phyloP scores from a whole-genome alignment of 2,329 filamentous ascomycete genomes.

The Arthrinium phaeospermum region DNA sequence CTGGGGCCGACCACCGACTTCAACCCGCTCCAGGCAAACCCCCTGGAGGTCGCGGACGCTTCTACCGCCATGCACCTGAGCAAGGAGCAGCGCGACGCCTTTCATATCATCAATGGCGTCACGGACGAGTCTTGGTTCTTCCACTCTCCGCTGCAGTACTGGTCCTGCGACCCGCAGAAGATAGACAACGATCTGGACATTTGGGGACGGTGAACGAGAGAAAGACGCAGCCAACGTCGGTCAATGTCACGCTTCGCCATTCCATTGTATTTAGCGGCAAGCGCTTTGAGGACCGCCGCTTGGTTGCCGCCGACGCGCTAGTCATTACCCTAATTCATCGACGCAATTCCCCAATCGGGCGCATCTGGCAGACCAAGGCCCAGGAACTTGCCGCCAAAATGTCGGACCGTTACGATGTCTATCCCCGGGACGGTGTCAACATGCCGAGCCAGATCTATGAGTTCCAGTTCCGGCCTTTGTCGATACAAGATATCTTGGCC shows the following conservation, averaged over 20 bases:
- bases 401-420: slow-evolving; percentile 66
- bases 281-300: slow-evolving; percentile 68
- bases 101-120: slow-evolving; percentile 65
- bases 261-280: slow-evolving; percentile 87
- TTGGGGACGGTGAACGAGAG: slow-evolving; percentile 71
- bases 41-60: slow-evolving; percentile 35
- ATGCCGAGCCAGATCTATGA: slow-evolving; percentile 70
- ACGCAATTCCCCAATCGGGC: slow-evolving; percentile 66
- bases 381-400: slow-evolving; percentile 55
- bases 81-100: slow-evolving; percentile 54
- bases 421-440: slow-evolving; percentile 57
- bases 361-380: slow-evolving; percentile 68
- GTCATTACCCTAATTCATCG: slow-evolving; percentile 79
- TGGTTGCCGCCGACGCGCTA: slow-evolving; percentile 76
- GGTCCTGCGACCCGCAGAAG: slow-evolving; percentile 67
- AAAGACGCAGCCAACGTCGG: slow-evolving; percentile 65
- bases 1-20: slow-evolving; percentile 66
- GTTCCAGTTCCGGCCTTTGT: slow-evolving; percentile 79
- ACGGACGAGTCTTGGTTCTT: slow-evolving; percentile 75
- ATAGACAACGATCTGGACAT: slow-evolving; percentile 68
- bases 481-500: slow-evolving; percentile 66
- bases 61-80: slow-evolving; percentile 42
- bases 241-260: slow-evolving; percentile 77
- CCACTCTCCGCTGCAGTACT: slow-evolving; percentile 83
- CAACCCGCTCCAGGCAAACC: slow-evolving; percentile 48